Percentiles rank a stretch among this genome's conserved stretches.
phyloP scores from a whole-genome alignment of 2,329 filamentous ascomycete genomes.

The Seiridium cupressi region DNA sequence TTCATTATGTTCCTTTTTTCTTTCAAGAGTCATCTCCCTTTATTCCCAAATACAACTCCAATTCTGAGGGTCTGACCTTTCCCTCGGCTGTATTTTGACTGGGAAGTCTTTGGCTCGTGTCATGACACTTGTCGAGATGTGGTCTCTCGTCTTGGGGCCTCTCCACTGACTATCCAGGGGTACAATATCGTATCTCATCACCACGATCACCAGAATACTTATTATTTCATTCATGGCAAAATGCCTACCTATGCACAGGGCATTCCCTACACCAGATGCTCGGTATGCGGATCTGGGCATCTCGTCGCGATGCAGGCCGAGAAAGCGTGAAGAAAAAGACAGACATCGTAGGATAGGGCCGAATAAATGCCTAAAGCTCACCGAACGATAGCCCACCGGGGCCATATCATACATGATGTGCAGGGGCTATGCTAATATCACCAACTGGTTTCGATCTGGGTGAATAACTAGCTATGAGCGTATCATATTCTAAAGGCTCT shows the following conservation, averaged over 20 bases:
- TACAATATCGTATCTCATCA: conserved; percentile 1
- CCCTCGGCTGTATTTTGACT: not conserved
- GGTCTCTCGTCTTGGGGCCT: not conserved
- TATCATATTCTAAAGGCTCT: no score
- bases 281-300: conserved; percentile 2
- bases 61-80: not conserved
- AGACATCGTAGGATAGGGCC: no score
- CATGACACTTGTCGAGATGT: conserved; percentile 3
- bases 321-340: not conserved
- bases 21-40: no score
- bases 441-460: no score
- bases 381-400: no score
- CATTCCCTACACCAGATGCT: conserved; percentile 2
- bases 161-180: not conserved
- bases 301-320: not conserved
- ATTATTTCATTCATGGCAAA: conserved; percentile 7
- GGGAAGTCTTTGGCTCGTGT: not conserved
- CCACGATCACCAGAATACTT: conserved; percentile 4
- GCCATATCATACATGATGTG: no score
- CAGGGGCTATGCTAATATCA: no score
- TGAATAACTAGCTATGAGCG: no score
- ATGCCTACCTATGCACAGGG: conserved; percentile 2
- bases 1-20: no score
- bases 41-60: no score
- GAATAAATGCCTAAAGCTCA: no score